These are phyloP conservation scores for Penicillium pancosmium DNA, from an alignment of 495 filamentous ascomycete species.

Conservation along the genomic window DNA sequence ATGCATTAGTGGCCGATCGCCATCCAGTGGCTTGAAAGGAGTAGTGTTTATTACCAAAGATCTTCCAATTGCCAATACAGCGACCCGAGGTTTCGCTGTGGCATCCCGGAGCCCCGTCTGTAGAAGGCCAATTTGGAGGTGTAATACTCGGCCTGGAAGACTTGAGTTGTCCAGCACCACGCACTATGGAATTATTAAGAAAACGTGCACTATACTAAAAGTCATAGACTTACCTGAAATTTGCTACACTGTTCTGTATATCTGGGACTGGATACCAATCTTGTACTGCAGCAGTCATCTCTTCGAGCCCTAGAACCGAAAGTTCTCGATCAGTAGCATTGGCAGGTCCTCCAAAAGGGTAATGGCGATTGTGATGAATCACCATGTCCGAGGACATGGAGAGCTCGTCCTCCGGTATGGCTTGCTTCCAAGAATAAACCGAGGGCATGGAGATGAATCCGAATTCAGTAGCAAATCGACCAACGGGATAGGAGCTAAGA, in stretches of 20 bases:
- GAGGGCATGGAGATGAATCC: conserved; percentile 70
- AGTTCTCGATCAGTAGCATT: conserved; percentile 43
- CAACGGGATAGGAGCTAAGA: conserved; percentile 56
- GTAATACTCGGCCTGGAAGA: conserved; percentile 73
- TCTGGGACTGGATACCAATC: conserved; percentile 63
- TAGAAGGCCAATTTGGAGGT: conserved; percentile 66
- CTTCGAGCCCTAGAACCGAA: conserved; percentile 50
- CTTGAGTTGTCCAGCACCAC: conserved; percentile 68
- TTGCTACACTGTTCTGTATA: conserved; percentile 56
- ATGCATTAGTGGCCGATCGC: not conserved
- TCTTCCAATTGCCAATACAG: conserved; percentile 74
- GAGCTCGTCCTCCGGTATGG: conserved; percentile 51
- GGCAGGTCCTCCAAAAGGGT: conserved; percentile 51
- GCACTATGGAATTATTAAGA: conserved; percentile 39
- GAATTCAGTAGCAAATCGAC: conserved; percentile 68
- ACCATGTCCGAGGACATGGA: conserved; percentile 62
- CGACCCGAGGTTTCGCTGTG: conserved; percentile 61
- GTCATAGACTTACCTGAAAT: conserved; percentile 46
- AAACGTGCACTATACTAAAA: not conserved
- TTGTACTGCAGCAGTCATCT: conserved; percentile 65
- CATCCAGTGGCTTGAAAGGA: not conserved
- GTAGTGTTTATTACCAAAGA: conserved; percentile 55
- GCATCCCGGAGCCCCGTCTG: conserved; percentile 62
- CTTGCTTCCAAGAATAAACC: conserved; percentile 62
- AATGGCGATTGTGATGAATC: conserved; percentile 68